These are phyloP conservation scores for Astragalus glycyphyllos DNA, from an alignment of 306 rosid genomes.

Conservation along the genomic window DNA sequence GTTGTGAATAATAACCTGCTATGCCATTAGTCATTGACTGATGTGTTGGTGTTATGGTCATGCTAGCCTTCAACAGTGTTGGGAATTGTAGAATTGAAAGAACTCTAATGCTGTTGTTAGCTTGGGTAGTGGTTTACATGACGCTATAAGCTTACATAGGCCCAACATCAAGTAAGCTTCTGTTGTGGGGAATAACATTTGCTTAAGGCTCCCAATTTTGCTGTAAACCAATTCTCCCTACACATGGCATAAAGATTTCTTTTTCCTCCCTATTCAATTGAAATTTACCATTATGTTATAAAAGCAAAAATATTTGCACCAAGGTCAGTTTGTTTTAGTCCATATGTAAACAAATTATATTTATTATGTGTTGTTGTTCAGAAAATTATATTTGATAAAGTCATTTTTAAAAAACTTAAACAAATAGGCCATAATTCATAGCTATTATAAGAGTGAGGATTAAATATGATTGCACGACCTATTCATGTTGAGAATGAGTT, in stretches of 20 bases:
- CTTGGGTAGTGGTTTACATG: constrained; percentile 1
- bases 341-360: neutral
- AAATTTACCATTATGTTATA: constrained; percentile 7
- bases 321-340: neutral
- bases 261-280: neutral
- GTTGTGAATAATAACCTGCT: neutral
- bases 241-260: neutral
- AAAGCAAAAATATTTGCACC: constrained; percentile 19
- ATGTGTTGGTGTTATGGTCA: neutral
- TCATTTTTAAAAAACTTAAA: neutral
- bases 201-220: constrained; percentile 1
- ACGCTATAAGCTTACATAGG: constrained; percentile 22
- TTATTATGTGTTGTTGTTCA: no score
- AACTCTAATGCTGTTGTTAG: constrained; percentile 9
- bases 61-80: constrained; percentile 3
- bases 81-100: neutral
- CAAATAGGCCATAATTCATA: neutral
- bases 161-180: constrained; percentile 21
- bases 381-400: neutral
- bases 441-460: neutral
- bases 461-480: constrained; percentile 12
- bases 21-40: neutral
- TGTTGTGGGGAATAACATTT: constrained; percentile 22
- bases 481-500: constrained; percentile 33
- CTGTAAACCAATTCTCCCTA: constrained; percentile 11